phyloP scores from a whole-genome alignment of 192 early-diverging fungal species.

The Coemansia aciculifera region DNA sequence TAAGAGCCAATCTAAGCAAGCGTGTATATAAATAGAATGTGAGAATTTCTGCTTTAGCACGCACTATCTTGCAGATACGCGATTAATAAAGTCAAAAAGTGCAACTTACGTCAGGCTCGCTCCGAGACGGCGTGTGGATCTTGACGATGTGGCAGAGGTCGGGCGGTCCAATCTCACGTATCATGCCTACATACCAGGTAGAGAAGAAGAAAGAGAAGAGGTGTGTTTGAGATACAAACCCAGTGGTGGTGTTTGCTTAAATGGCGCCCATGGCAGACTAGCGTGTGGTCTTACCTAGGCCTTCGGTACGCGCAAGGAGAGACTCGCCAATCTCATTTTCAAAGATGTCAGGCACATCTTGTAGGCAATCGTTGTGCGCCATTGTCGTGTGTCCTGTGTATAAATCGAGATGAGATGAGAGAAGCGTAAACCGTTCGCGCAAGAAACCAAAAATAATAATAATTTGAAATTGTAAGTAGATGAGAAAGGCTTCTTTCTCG shows the following conservation, averaged over 20 bases:
- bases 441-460: background rate
- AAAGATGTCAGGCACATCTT: constrained; percentile 95
- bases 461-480: background rate
- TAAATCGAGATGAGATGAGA: constrained; percentile 11
- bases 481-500: background rate
- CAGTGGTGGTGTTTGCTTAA: background rate
- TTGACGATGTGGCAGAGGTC: constrained; percentile 97
- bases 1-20: constrained; percentile 75
- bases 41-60: constrained; percentile 5
- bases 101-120: constrained; percentile 40
- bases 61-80: background rate
- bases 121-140: constrained; percentile 63
- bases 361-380: constrained; percentile 63
- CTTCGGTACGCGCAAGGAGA: constrained; percentile 81
- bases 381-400: constrained; percentile 16
- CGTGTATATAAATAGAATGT: constrained; percentile 7
- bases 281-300: constrained; percentile 68
- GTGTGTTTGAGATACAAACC: background rate
- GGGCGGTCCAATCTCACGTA: constrained; percentile 94
- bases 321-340: constrained; percentile 91
- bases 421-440: background rate
- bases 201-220: constrained; percentile 8
- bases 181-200: constrained; percentile 57
- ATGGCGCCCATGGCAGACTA: background rate
- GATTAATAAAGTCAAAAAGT: background rate